Base-by-base conservation (phyloP, 768 basidiomycete species). In the Boletus reticuloceps region DNA sequence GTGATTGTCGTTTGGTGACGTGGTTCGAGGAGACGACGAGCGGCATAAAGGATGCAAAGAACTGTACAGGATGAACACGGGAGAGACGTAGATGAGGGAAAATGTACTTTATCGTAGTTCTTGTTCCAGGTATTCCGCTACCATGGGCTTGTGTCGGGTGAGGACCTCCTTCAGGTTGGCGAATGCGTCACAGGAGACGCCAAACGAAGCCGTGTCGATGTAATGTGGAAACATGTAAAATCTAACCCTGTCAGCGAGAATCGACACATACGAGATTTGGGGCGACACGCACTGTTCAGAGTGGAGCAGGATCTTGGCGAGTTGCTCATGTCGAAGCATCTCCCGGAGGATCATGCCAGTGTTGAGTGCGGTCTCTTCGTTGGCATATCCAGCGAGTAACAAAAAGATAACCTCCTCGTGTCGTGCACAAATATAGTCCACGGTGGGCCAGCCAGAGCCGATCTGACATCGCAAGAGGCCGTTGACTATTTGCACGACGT, bases 161-260 rank as follows among this genome's bases (percentile, higher is more conserved):
- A 99, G 77, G 6, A 92, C 94, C 75, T 98, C 97, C 80, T 98
- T 98, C 70, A 98, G 81, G 70, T 97, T 98, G 16, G 92, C 90
- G 64, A 97, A 97, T 5, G 96, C 96, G 69, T 98, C 97, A 62
- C 95, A 98, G 0, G 95, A 98, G 56, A 98, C 93, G 11, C 97
- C 96, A 67, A 99, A 99, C 19, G 95, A 97, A 6, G 95, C 95
- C 29, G 89, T 88, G 75, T 99, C 97, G 66, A 99, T 98, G 72
- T 94, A 95, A 66, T 91, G 85, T n/a, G 95, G 92, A 74, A 94
- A 99, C 58, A 84, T 89, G 78, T 98, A 98, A 73, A 99, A 98
- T 67, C 95, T 96, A 10, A 12, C 16, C 8, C 44, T 19, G 36
- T 54, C 44, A 65, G 53, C 37, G 37, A 37, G 43, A 10, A 19